Conservation (phyloP, 2,329 filamentous ascomycete genomes). For the Didymella pinodella region DNA sequence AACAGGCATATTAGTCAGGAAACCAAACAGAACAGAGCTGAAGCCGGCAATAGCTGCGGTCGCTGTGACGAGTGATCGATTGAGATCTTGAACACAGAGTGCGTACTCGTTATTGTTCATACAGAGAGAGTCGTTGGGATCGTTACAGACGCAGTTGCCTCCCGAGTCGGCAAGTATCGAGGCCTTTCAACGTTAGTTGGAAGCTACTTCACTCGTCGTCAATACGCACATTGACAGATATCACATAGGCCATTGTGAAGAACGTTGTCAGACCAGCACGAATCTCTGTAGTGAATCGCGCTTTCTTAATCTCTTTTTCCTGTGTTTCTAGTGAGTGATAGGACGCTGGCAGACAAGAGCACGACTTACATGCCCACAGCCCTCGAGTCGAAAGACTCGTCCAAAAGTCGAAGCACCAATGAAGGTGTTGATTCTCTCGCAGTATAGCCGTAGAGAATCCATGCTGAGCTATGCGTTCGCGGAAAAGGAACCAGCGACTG, state of each 20-base stretch:
- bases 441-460: constrained; percentile 29
- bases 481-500: background rate
- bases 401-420: constrained; percentile 49
- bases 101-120: constrained; percentile 64
- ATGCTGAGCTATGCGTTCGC: constrained; percentile 27
- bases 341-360: background rate
- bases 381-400: constrained; percentile 75
- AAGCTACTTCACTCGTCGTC: background rate
- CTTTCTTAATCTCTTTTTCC: constrained; percentile 74
- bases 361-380: constrained; percentile 77
- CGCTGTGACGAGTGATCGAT: constrained; percentile 81
- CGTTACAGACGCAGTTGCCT: constrained; percentile 75
- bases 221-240: constrained; percentile 40
- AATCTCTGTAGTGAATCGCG: constrained; percentile 83
- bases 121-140: constrained; percentile 61
- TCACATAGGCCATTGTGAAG: constrained; percentile 57
- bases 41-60: constrained; percentile 84
- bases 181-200: constrained; percentile 37
- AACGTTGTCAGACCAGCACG: constrained; percentile 80
- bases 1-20: constrained; percentile 75
- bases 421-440: constrained; percentile 35
- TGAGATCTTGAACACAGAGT: constrained; percentile 67
- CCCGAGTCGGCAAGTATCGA: constrained; percentile 64
- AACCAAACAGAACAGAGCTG: constrained; percentile 79
- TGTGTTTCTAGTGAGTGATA: constrained; percentile 46